These are phyloP conservation scores for Xylariaceae sp. DNA, from an alignment of 2,329 filamentous ascomycete genomes.

Conservation along the genomic window DNA sequence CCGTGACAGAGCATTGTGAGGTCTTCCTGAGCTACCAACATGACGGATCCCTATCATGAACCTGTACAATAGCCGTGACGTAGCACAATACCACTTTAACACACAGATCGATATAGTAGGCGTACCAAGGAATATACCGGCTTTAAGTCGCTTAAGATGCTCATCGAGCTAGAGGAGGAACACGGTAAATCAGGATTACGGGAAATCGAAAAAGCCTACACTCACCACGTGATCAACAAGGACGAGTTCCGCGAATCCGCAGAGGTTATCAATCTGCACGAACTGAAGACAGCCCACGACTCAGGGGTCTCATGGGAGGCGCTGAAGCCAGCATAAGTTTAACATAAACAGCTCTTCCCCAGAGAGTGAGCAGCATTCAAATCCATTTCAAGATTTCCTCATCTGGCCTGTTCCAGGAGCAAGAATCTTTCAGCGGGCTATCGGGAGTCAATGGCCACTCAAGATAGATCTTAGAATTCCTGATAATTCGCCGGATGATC, in stretches of 20 bases:
- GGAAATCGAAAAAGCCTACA: slow-evolving; percentile 5
- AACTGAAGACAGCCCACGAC: slow-evolving; percentile 66
- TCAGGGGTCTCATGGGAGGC: slow-evolving; percentile 63
- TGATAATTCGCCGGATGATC: too few species aligned
- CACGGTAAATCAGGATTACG: slow-evolving; percentile 8
- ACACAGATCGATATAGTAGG: slow-evolving; percentile 73
- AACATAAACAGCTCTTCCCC: slow-evolving; percentile 46
- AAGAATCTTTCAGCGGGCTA: too few species aligned
- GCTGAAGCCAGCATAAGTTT: slow-evolving; percentile 34
- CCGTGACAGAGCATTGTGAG: slow-evolving; percentile 72
- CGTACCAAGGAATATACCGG: slow-evolving; percentile 66
- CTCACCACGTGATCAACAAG: slow-evolving; percentile 35
- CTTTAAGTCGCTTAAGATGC: slow-evolving; percentile 61
- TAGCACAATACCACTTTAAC: slow-evolving; percentile 69
- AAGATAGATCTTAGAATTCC: too few species aligned
- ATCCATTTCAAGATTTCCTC: too few species aligned
- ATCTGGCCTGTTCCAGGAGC: too few species aligned
- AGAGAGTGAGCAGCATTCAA: too few species aligned
- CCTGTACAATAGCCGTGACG: slow-evolving; percentile 68
- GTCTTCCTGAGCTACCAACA: slow-evolving; percentile 76
- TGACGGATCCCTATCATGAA: slow-evolving; percentile 80
- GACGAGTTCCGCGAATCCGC: slow-evolving; percentile 68
- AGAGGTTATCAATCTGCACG: slow-evolving; percentile 70
- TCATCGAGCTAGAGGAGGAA: slow-evolving; percentile 41
- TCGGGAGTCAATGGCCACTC: too few species aligned